Evolutionary conservation across 2,329 filamentous ascomycete species (phyloP).

Genomic region (Colletotrichum euphorbiae): DNA sequence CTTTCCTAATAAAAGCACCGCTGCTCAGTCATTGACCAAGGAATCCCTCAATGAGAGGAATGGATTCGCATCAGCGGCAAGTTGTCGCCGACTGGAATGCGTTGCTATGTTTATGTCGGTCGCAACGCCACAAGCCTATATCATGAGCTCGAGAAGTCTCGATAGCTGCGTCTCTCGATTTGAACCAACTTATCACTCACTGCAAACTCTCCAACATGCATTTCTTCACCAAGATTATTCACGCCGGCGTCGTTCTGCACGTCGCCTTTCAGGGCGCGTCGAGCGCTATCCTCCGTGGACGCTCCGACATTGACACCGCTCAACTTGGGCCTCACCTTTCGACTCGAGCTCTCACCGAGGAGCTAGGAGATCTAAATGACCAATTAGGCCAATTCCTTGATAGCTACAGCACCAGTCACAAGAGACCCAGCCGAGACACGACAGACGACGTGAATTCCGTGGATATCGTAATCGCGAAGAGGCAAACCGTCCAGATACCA

Average conservation of each 20-base stretch:
- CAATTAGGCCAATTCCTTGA: constrained; percentile 26
- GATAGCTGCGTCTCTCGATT: neutral
- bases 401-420: constrained; percentile 12
- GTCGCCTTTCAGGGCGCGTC: constrained; percentile 36
- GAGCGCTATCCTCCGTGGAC: constrained; percentile 38
- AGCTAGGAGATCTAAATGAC: constrained; percentile 28
- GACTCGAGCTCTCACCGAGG: constrained; percentile 13
- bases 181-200: constrained; percentile 15
- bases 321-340: constrained; percentile 18
- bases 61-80: constrained; percentile 26
- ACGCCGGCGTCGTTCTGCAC: constrained; percentile 26
- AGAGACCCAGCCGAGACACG: neutral
- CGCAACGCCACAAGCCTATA: constrained; percentile 32
- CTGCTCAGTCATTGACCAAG: constrained; percentile 28
- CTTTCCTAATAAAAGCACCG: constrained; percentile 1
- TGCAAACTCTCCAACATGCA: constrained; percentile 33
- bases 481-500: constrained; percentile 23
- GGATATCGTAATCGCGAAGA: constrained; percentile 20
- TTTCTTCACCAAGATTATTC: constrained; percentile 32
- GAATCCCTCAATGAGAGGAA: constrained; percentile 26
- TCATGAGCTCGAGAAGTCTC: constrained; percentile 39
- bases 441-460: constrained; percentile 9
- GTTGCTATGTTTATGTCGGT: constrained; percentile 29
- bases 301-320: constrained; percentile 8
- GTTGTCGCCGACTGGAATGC: constrained; percentile 34